Conservation (phyloP, 345 rosid genomes). For the Salix udensis region DNA sequence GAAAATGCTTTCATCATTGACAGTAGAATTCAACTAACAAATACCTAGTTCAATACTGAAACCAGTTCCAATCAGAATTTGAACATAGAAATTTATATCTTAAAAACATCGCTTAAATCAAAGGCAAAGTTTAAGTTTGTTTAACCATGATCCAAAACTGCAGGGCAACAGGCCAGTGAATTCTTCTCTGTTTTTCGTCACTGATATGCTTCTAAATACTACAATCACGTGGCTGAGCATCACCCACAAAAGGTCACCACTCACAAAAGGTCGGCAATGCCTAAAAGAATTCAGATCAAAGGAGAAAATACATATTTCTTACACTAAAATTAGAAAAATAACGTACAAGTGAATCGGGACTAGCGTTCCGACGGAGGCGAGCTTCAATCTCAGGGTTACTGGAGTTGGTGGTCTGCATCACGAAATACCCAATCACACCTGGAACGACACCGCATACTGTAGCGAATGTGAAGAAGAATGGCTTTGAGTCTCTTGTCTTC, state of each 20-base stretch:
- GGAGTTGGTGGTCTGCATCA: conserved; percentile 83
- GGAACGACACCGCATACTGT: conserved; percentile 89
- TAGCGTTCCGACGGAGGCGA: conserved; percentile 70
- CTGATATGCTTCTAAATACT: not conserved
- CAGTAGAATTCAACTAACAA: not conserved
- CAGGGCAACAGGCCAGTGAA: not conserved
- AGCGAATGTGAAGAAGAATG: conserved; percentile 87
- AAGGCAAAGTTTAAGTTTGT: not conserved
- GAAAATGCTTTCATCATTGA: not conserved
- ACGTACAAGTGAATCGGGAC: conserved; percentile 75
- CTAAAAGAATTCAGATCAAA: not conserved
- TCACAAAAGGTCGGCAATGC: not conserved
- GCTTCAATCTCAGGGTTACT: conserved; percentile 74
- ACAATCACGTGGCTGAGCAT: not conserved
- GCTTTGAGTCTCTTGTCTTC: conserved; percentile 73
- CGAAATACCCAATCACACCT: conserved; percentile 75
- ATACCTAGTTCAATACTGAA: not conserved
- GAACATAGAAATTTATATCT: not conserved
- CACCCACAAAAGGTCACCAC: not conserved
- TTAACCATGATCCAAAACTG: not conserved
- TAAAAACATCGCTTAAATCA: not conserved
- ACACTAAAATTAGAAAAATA: not conserved
- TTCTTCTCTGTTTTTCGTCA: not conserved
- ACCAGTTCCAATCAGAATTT: not conserved
- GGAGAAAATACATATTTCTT: not conserved